phyloP scores from a whole-genome alignment of 2,329 filamentous ascomycete genomes.

The Capronia americana region DNA sequence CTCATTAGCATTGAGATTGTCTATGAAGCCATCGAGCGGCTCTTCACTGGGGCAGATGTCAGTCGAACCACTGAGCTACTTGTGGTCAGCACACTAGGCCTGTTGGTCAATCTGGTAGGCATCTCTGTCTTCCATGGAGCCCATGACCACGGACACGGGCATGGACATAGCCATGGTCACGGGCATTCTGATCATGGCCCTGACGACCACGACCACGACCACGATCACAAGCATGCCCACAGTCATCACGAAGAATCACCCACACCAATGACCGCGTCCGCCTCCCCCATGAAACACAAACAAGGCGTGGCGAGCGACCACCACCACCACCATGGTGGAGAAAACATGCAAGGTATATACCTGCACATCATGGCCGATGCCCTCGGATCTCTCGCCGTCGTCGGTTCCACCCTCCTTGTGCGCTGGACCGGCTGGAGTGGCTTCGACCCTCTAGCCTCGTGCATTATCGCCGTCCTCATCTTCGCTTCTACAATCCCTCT shows the following conservation, averaged over 20 bases:
- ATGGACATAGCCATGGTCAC: slow-evolving; percentile 41
- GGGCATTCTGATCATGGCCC: slow-evolving; percentile 51
- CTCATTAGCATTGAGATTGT: slow-evolving; percentile 97
- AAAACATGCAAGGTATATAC: slow-evolving; percentile 98
- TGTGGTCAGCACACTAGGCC: slow-evolving; percentile 82
- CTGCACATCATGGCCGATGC: slow-evolving; percentile 94
- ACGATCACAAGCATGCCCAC: slow-evolving; percentile 41
- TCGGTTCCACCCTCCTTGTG: slow-evolving; percentile 86
- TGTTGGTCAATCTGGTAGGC: slow-evolving; percentile 89
- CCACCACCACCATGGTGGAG: slow-evolving; percentile 72
- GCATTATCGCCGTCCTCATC: slow-evolving; percentile 90
- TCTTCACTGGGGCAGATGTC: slow-evolving; percentile 82
- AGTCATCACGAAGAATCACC: slow-evolving; percentile 31
- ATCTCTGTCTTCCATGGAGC: slow-evolving; percentile 82
- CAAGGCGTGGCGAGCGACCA: slow-evolving; percentile 43
- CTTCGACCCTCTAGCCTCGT: slow-evolving; percentile 93
- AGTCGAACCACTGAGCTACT: slow-evolving; percentile 85
- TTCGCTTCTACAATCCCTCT: slow-evolving; percentile 90
- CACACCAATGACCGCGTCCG: slow-evolving; percentile 38
- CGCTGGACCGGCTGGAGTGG: slow-evolving; percentile 88
- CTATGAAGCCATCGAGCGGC: slow-evolving; percentile 87
- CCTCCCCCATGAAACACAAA: slow-evolving; percentile 41
- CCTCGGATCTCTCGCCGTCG: slow-evolving; percentile 90
- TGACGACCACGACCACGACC: slow-evolving; percentile 45
- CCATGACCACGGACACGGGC: slow-evolving; percentile 59